Evolutionary conservation across 495 filamentous ascomycete genomes (phyloP), one percentile per base, ranked within the genome.

Genomic region (Penicillium bialowiezense): DNA sequence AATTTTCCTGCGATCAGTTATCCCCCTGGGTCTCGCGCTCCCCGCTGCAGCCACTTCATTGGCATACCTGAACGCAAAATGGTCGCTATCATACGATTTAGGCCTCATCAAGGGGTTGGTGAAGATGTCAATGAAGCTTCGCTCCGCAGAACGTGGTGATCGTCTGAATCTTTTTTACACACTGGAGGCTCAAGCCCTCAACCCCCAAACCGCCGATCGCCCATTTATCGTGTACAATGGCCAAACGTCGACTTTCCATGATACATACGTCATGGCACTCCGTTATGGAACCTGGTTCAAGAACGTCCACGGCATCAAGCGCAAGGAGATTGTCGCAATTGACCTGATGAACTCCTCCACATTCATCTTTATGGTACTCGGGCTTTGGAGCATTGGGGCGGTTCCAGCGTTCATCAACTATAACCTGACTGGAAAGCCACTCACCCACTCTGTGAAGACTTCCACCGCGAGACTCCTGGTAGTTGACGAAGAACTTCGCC

Each of bases 351-450:
- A 98, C 59, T 88, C 82, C 19, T 84, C 89, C 12, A 79, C 80
- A 5, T 93, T 91, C 58, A 55, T 96, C 9, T 95, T 95, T 70
- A 49, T 96, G n/a, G 80, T 83, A 72, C 74, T 95, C 18, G 93
- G 86, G 0, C 67, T 97, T 24, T 97, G 92, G 91, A 83, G 85
- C 14, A 82, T 97, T 33, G 93, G 93, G 0, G 91, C 89, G 0
- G 80, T 79, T 20, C 91, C 92, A n/a, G 93, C 92, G 0, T 88
- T 95, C 51, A 87, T 98, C 70, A 98, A 98, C 64, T 95, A 93
- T 67, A 97, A 97, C 56, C 65, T 97, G 36, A 74, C 76, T 2
- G 87, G 85, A 10, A 81, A 88, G 21, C 77, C 91, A 2, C 70
- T 98, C 50, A 62, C 84, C 21, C 92, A 98, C 65, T 92, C 87